phyloP scores from a whole-genome alignment of 1,139 yeast species.

The Dujonia santamariae region DNA sequence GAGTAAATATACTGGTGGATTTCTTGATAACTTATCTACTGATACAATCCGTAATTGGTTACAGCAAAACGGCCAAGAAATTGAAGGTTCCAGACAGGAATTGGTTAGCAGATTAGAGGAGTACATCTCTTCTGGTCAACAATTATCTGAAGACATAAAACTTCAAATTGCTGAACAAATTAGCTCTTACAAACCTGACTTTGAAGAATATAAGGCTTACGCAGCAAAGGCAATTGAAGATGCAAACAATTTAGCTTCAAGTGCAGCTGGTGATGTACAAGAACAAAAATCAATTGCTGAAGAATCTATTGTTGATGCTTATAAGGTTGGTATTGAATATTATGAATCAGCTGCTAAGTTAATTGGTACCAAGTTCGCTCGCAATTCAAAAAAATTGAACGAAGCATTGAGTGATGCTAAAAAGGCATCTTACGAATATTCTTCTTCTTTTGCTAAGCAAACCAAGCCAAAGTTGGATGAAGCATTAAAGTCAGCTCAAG shows the following conservation, averaged over 20 bases:
- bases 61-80: conserved; percentile 19
- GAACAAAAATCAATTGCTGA: conserved; percentile 17
- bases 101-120: conserved; percentile 15
- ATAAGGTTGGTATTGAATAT: conserved; percentile 33
- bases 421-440: conserved; percentile 20
- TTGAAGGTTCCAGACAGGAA: conserved; percentile 25
- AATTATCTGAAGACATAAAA: conserved; percentile 7
- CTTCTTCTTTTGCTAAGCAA: conserved; percentile 13
- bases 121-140: conserved; percentile 8
- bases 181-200: conserved; percentile 18
- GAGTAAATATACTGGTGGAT: conserved; percentile 10
- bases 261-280: no score
- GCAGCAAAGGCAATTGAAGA: conserved; percentile 2
- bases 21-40: conserved; percentile 19
- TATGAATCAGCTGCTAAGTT: conserved; percentile 36
- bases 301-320: conserved; percentile 18
- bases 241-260: conserved; percentile 3
- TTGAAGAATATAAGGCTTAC: conserved; percentile 16
- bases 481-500: conserved; percentile 16
- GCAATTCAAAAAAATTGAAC: conserved; percentile 17
- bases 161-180: conserved; percentile 12
- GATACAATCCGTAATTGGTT: conserved; percentile 24
- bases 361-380: conserved; percentile 21
- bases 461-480: conserved; percentile 11
- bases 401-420: conserved; percentile 21